phyloP scores from a whole-genome alignment of 495 filamentous ascomycete species.

The Aspergillus cavernicola region DNA sequence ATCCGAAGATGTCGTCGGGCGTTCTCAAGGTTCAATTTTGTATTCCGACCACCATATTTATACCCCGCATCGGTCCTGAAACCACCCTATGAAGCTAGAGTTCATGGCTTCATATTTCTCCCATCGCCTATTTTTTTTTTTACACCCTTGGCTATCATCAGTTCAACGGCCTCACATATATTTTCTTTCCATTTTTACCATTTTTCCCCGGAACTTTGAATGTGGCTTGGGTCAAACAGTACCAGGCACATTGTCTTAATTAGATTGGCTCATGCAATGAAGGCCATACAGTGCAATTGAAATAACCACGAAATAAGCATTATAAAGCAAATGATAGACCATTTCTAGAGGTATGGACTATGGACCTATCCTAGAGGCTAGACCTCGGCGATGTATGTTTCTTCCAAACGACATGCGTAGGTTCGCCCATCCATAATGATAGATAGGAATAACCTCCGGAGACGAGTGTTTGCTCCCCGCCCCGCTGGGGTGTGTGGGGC shows the following conservation, averaged over 20 bases:
- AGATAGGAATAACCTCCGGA: too few species aligned
- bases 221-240: constrained; percentile 4
- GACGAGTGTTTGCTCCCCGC: constrained; percentile 30
- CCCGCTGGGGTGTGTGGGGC: constrained; percentile 27
- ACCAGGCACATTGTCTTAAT: constrained; percentile 1
- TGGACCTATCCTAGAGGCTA: too few species aligned
- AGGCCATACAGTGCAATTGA: not conserved
- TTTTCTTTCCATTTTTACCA: constrained; percentile 15
- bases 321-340: too few species aligned
- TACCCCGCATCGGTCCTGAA: constrained; percentile 19
- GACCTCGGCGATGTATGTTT: not conserved
- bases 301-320: not conserved
- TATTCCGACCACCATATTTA: constrained; percentile 11
- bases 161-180: constrained; percentile 16
- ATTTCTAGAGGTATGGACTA: too few species aligned
- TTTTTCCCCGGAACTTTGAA: not conserved
- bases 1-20: not conserved
- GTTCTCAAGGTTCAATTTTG: constrained; percentile 4
- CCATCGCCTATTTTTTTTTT: not conserved
- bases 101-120: constrained; percentile 9
- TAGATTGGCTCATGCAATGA: constrained; percentile 1
- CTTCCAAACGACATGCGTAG: too few species aligned
- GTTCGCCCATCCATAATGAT: too few species aligned
- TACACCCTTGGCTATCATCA: constrained; percentile 21
- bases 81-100: not conserved